Percentiles rank a stretch among this genome's conserved stretches.
Conservation (phyloP, 192 early-diverging fungal genomes). For the Linnemannia exigua region DNA sequence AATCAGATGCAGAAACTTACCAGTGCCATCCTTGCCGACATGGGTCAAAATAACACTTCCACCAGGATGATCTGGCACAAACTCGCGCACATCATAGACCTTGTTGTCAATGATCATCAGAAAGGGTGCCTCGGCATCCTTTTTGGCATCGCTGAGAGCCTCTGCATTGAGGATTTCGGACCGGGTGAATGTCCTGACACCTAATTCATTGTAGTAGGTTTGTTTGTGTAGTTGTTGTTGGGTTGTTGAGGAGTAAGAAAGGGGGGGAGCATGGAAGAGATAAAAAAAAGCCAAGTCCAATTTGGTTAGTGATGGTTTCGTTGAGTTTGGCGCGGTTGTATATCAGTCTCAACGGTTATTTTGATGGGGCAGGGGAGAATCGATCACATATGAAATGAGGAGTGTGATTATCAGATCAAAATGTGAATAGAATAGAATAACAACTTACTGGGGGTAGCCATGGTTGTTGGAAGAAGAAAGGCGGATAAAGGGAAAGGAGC, state of each 20-base stretch:
- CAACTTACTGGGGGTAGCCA: constrained; percentile 21
- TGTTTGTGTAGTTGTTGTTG: too few species aligned
- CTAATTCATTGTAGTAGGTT: constrained; percentile 19
- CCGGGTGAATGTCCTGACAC: constrained; percentile 52
- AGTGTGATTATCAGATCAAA: background rate
- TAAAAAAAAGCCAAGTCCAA: background rate
- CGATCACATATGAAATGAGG: background rate
- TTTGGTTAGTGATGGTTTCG: background rate
- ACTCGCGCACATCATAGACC: constrained; percentile 86
- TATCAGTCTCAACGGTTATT: background rate
- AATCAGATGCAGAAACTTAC: too few species aligned
- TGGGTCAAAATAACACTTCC: constrained; percentile 82
- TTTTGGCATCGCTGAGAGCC: constrained; percentile 36
- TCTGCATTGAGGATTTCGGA: constrained; percentile 50
- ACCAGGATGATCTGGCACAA: constrained; percentile 83
- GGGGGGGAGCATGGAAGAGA: background rate
- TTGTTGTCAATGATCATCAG: constrained; percentile 83
- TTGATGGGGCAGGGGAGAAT: background rate
- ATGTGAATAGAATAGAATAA: background rate
- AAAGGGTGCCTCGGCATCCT: constrained; percentile 59
- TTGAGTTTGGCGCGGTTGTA: background rate
- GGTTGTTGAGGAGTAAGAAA: background rate
- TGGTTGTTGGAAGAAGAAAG: background rate
- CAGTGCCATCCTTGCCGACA: constrained; percentile 79
- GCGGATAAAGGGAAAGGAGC: background rate